Base-by-base conservation (phyloP, 2,329 filamentous ascomycete species). In the Aquanectria penicillioides region DNA sequence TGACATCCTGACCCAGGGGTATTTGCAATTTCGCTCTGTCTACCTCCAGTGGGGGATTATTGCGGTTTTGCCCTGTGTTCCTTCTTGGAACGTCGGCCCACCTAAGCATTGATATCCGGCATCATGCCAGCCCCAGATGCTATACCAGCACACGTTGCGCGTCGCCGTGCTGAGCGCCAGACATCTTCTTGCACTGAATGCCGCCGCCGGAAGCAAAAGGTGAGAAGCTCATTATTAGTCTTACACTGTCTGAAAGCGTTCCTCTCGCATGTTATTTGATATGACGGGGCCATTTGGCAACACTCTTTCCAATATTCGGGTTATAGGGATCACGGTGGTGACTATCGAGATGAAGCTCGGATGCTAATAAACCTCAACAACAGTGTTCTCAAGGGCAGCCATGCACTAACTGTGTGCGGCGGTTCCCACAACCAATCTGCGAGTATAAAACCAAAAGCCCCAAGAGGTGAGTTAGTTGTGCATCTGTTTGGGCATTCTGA, bases 381-480 rank as follows among this genome's bases (percentile, higher is more conserved):
- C 60, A 85, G 83, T 86, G 83, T 67, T 82, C 83, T 63, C 81
- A 84, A 64, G 78, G 79, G 22, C 81, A 82, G 25, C 83, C 83
- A 12, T 85, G 83, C 71, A 79, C 78, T 37, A 84, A 85, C 65
- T 86, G 83, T 62, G 73, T 77, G 20, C 79, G 83, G 31, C 77
- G 83, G 25, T 85, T 82, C 59, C 83, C 83, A 1, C 80, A 79
- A 49, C 82, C 82, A 1, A 65, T 73, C 6, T 86, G 83, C 68
- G 77, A 83, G 62, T 86, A 86, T 55, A 69, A 69, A 29, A 36
- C 56, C n/a, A 74, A 68, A 25, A 37, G 60, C n/a, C 40, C 68
- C 3, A 67, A 59, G 29, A 67, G 46, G 68, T 70, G 2, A 43
- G 63, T 64, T 25, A 17, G 9, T 17, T 12, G 22, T 31, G 6